Base-by-base conservation (phyloP, 2,329 filamentous ascomycete species). In the Claviceps citrina region DNA sequence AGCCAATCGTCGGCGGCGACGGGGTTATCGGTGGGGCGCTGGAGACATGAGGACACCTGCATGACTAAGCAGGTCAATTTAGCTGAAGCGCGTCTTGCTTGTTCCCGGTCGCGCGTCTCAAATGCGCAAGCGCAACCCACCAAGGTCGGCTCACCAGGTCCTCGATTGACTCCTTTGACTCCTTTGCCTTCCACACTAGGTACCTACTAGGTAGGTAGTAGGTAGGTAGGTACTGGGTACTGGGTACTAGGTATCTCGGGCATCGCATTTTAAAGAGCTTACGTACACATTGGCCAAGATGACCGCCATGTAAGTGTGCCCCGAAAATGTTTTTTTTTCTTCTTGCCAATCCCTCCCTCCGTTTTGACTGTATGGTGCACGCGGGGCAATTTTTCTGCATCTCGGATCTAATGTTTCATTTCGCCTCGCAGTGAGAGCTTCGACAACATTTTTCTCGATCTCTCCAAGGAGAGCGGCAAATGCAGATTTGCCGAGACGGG, bases 401-500 rank as follows among this genome's bases (percentile, higher is more conserved):
- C n/a, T n/a, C n/a, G n/a, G n/a, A n/a, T n/a, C n/a, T n/a, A n/a
- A n/a, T n/a, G n/a, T n/a, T n/a, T n/a, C n/a, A n/a, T n/a, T n/a
- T n/a, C n/a, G n/a, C 5, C 13, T 15, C 10, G 8, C 44, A 80
- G 75, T 51, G 91, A 98, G 76, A 91, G 81, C 57, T 98, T 98
- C 65, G 89, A 96, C 58, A 86, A 85, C 64, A 94, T 96, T 65
- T 87, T 91, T 64, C 77, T 98, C 53, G 89, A 98, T 60, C 75
- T 98, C 44, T 95, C 87, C 53, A 91, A 86, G 62, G 81, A 91
- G 62, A 74, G 78, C 43, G 91, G 91, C 50, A 91, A 89, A 66
- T 95, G 87, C 66, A 79, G 91, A 57, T 87, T 98, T 55, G 87
- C 89, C 47, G 89, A 96, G 59, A 87, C 78, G 39, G 91, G 91